Percentiles rank a stretch among this genome's conserved stretches.
These are phyloP conservation scores for Cryphonectria nitschkei DNA, from an alignment of 2,329 filamentous ascomycete genomes.

Conservation along the genomic window DNA sequence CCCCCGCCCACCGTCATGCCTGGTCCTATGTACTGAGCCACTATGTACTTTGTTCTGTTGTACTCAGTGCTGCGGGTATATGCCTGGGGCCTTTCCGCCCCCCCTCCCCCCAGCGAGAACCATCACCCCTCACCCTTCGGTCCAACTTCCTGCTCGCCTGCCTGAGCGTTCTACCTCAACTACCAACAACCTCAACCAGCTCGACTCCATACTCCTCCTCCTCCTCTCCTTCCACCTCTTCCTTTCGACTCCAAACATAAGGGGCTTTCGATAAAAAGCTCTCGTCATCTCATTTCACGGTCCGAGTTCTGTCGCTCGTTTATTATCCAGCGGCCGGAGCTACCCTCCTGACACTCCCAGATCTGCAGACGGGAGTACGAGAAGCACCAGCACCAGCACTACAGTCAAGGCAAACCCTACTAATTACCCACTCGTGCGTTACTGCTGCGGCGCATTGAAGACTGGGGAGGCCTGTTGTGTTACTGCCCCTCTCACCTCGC, in stretches of 20 bases:
- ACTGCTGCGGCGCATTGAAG: background rate
- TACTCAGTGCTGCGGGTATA: background rate
- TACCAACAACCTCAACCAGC: background rate
- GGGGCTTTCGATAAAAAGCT: background rate
- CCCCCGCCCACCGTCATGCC: background rate
- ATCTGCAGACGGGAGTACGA: background rate
- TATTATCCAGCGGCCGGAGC: background rate
- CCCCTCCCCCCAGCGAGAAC: constrained; percentile 12
- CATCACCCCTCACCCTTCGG: constrained; percentile 2
- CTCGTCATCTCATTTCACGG: background rate
- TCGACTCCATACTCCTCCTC: background rate
- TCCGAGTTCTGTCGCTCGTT: background rate
- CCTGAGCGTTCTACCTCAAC: constrained; percentile 8
- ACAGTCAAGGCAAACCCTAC: background rate
- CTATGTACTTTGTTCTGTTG: no score
- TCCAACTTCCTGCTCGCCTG: constrained; percentile 7
- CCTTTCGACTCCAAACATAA: background rate
- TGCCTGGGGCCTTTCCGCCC: constrained; percentile 3
- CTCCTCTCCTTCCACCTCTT: background rate
- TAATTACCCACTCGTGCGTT: background rate
- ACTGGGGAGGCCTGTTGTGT: background rate
- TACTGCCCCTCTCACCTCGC: background rate
- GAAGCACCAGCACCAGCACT: background rate
- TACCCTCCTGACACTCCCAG: background rate
- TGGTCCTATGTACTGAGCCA: background rate